These are phyloP conservation scores for Orbilia ellipsospora DNA, from an alignment of 2,329 filamentous ascomycete species.

Conservation along the genomic window DNA sequence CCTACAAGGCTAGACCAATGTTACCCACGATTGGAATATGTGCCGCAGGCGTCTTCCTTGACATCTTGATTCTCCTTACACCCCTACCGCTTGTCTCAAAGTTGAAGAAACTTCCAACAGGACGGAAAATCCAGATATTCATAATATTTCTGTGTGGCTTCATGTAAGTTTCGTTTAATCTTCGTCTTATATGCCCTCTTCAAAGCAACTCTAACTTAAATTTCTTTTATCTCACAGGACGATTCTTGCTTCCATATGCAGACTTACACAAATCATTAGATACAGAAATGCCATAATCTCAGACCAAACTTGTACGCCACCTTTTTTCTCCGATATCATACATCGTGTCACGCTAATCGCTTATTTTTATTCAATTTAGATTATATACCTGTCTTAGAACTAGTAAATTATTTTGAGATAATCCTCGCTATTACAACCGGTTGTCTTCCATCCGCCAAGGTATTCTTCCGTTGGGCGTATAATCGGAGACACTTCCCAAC, in stretches of 20 bases:
- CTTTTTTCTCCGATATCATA: neutral
- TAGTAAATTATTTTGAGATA: slow-evolving; percentile 51
- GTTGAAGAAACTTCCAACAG: slow-evolving; percentile 27
- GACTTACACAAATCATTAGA: slow-evolving; percentile 42
- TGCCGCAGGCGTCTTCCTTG: slow-evolving; percentile 35
- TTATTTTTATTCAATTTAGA: slow-evolving; percentile 10
- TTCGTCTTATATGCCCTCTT: neutral
- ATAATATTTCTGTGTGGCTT: slow-evolving; percentile 49
- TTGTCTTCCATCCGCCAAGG: slow-evolving; percentile 47
- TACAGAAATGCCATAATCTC: slow-evolving; percentile 37
- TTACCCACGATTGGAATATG: slow-evolving; percentile 44
- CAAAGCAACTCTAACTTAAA: neutral
- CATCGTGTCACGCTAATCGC: neutral
- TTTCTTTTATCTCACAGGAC: slow-evolving; percentile 30
- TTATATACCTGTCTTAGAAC: slow-evolving; percentile 43
- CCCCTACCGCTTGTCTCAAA: slow-evolving; percentile 43
- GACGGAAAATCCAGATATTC: slow-evolving; percentile 39
- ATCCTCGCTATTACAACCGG: slow-evolving; percentile 42
- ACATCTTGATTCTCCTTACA: slow-evolving; percentile 47
- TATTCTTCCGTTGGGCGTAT: slow-evolving; percentile 52
- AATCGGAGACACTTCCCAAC: slow-evolving; percentile 34
- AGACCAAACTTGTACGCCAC: slow-evolving; percentile 47
- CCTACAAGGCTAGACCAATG: slow-evolving; percentile 41
- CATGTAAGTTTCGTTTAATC: slow-evolving; percentile 16
- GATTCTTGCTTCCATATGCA: slow-evolving; percentile 41